phyloP scores from a whole-genome alignment of 177 flowering plant species.

The Vitis hybrid region DNA sequence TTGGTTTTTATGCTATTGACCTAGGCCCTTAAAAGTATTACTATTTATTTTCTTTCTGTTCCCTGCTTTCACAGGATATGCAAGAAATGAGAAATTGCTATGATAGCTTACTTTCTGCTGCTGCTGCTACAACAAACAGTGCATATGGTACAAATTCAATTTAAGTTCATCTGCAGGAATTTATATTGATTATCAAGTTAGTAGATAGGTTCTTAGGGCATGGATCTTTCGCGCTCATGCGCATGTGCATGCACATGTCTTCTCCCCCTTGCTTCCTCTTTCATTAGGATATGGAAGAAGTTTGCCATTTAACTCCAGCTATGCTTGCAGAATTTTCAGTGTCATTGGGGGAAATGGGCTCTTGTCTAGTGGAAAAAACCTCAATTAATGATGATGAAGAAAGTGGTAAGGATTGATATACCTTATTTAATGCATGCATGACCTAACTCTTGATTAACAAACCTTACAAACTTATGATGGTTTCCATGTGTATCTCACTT shows the following conservation, averaged over 20 bases:
- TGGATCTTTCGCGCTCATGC: too few relatives aligned
- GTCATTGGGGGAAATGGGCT: conserved; percentile 69
- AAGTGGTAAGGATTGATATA: conserved; percentile 35
- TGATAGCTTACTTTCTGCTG: conserved; percentile 88
- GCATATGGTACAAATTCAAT: conserved; percentile 65
- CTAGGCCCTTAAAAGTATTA: neutral
- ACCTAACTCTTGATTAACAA: too few relatives aligned
- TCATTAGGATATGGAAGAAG: too few relatives aligned
- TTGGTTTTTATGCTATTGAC: neutral
- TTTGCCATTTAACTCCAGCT: conserved; percentile 1
- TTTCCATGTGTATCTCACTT: too few relatives aligned
- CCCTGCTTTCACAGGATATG: conserved; percentile 64
- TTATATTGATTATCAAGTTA: neutral
- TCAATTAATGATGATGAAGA: conserved; percentile 44
- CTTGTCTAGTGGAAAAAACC: conserved; percentile 58
- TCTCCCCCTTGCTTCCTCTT: too few relatives aligned
- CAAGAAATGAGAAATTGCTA: conserved; percentile 88
- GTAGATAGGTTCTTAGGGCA: neutral
- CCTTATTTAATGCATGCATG: neutral
- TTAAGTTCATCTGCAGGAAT: neutral
- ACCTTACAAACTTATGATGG: too few relatives aligned
- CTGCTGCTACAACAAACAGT: conserved; percentile 87
- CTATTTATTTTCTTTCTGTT: neutral
- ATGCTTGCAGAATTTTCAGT: conserved; percentile 61
- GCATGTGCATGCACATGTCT: too few relatives aligned